These are phyloP conservation scores for Bidens hawaiensis DNA, from an alignment of 140 eudicot genomes.

Conservation along the genomic window DNA sequence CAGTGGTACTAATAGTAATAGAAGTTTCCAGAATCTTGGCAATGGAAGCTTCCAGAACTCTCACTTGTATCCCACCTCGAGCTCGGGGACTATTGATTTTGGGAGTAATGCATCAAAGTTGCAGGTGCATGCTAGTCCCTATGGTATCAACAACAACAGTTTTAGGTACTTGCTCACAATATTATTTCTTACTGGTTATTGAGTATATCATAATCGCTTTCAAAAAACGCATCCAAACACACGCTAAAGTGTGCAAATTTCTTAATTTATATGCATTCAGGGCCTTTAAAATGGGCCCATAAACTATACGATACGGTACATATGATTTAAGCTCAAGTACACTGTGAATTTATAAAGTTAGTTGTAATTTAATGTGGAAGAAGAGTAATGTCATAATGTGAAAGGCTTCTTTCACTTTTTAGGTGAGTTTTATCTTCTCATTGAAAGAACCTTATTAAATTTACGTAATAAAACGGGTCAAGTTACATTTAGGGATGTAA, in stretches of 20 bases:
- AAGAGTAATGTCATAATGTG: not conserved
- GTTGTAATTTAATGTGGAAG: not conserved
- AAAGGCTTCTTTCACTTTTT: not conserved
- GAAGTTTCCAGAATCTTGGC: constrained; percentile 44
- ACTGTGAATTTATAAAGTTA: not conserved
- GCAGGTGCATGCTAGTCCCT: constrained; percentile 55
- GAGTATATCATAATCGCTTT: not conserved
- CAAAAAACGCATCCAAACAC: not conserved
- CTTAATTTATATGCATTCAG: not conserved
- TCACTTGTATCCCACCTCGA: constrained; percentile 41
- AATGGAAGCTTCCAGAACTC: constrained; percentile 54
- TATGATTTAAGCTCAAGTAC: not conserved
- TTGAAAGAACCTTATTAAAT: not conserved
- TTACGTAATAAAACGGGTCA: no score
- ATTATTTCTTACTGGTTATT: not conserved
- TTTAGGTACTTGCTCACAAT: constrained; percentile 39
- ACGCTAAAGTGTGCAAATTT: not conserved
- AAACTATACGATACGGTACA: not conserved
- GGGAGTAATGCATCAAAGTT: constrained; percentile 48
- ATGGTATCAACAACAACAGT: constrained; percentile 50
- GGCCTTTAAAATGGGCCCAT: not conserved
- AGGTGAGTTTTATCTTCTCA: not conserved
- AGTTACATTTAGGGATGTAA: no score
- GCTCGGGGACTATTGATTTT: constrained; percentile 40
- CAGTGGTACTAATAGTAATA: constrained; percentile 44